Percentiles rank a stretch among this genome's conserved stretches.
Evolutionary conservation across 1,139 yeast genomes (phyloP).

Genomic region (Geotrichum australiense): DNA sequence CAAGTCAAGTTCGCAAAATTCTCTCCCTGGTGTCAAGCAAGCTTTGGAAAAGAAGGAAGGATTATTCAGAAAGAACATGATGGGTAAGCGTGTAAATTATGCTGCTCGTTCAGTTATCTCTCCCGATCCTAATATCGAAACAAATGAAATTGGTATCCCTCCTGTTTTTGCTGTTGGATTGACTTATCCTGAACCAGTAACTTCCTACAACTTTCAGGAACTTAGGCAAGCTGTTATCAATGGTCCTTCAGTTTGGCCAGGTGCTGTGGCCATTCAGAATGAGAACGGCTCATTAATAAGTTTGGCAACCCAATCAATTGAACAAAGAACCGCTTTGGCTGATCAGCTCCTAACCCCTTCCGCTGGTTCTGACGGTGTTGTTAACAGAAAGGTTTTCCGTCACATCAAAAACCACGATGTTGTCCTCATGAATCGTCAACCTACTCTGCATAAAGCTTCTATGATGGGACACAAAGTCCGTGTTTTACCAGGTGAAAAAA

Average conservation of each 20-base stretch:
- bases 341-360: constrained; percentile 90
- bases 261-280: constrained; percentile 92
- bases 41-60: constrained; percentile 99
- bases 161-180: constrained; percentile 94
- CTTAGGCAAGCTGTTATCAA: constrained; percentile 91
- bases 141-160: constrained; percentile 97
- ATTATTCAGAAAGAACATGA: constrained; percentile 96
- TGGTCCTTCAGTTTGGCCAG: constrained; percentile 98
- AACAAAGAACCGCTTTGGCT: constrained; percentile 94
- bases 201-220: constrained; percentile 85
- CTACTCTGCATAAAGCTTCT: constrained; percentile 97
- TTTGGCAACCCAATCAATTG: constrained; percentile 79
- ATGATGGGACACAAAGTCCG: constrained; percentile 99
- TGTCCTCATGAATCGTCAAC: constrained; percentile 98
- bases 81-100: constrained; percentile 99
- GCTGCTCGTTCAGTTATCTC: constrained; percentile 99
- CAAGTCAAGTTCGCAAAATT: constrained; percentile 69
- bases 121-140: constrained; percentile 96
- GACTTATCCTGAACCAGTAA: constrained; percentile 98
- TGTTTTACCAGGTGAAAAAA: constrained; percentile 95
- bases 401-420: constrained; percentile 94
- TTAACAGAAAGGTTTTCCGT: constrained; percentile 88
- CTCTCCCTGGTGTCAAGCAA: constrained; percentile 94
- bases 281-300: constrained; percentile 90
- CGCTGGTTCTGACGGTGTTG: constrained; percentile 41